Conservation (phyloP, 257 asterid species). For the Cinchona pubescens region DNA sequence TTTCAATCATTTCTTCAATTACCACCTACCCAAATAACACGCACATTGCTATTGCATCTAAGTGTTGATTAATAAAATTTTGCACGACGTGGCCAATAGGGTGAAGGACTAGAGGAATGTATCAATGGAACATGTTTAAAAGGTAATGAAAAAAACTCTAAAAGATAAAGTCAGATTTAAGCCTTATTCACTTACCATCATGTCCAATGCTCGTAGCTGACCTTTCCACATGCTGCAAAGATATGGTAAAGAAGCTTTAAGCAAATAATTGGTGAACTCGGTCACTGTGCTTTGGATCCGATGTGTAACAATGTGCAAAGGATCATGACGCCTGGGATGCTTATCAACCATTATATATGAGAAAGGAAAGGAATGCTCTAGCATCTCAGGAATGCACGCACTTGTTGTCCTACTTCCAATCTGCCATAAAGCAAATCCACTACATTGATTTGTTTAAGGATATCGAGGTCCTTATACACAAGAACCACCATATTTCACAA, state of each 20-base stretch:
- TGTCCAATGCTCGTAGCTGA: constrained; percentile 52
- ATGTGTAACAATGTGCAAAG: constrained; percentile 77
- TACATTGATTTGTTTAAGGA: too few species aligned
- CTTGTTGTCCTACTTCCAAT: constrained; percentile 94
- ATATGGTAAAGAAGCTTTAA: constrained; percentile 41
- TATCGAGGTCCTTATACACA: too few species aligned
- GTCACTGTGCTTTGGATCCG: constrained; percentile 60
- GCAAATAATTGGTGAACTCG: constrained; percentile 55
- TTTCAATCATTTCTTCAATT: too few species aligned
- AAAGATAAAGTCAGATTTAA: neutral
- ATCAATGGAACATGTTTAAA: too few species aligned
- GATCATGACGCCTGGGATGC: constrained; percentile 97
- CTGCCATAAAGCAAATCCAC: constrained; percentile 36
- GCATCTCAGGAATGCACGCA: constrained; percentile 71
- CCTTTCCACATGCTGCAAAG: constrained; percentile 48
- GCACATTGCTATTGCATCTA: too few species aligned
- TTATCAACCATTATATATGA: constrained; percentile 76
- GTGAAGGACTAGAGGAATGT: too few species aligned
- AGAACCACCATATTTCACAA: neutral
- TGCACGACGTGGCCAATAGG: too few species aligned
- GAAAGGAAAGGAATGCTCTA: constrained; percentile 66
- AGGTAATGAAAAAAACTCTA: too few species aligned
- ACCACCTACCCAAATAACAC: too few species aligned
- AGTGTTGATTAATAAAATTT: too few species aligned
- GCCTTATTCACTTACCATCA: constrained; percentile 50